Conservation (phyloP, 192 early-diverging fungal genomes). For the Backusella tuberculispora region DNA sequence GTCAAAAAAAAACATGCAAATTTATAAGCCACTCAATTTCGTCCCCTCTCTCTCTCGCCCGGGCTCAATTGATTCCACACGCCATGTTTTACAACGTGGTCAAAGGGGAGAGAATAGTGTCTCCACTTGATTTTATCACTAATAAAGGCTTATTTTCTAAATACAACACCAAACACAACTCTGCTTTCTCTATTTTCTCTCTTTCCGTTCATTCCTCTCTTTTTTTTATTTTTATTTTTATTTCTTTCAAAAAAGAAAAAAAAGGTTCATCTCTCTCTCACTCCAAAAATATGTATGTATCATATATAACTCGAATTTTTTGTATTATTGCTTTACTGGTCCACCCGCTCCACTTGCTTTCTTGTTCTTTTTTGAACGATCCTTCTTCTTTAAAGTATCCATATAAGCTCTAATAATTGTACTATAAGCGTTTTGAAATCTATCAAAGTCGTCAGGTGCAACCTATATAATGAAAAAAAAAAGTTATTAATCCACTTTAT, state of each 20-base stretch:
- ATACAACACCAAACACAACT: too few species aligned
- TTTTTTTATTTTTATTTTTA: too few species aligned
- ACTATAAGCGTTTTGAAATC: constrained; percentile 38
- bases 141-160: too few species aligned
- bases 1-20: constrained; percentile 3
- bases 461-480: constrained; percentile 27
- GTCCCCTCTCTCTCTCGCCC: background rate
- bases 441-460: constrained; percentile 31
- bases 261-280: too few species aligned
- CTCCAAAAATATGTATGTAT: too few species aligned
- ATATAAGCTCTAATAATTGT: constrained; percentile 44
- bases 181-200: too few species aligned
- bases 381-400: constrained; percentile 45
- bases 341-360: constrained; percentile 13
- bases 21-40: background rate
- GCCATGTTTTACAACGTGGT: too few species aligned
- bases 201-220: too few species aligned
- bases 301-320: too few species aligned
- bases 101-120: too few species aligned
- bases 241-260: too few species aligned
- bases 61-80: background rate
- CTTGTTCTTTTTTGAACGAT: constrained; percentile 35
- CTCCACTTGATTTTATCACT: too few species aligned
- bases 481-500: background rate
- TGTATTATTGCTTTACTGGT: background rate